phyloP scores from a whole-genome alignment of 495 filamentous ascomycete genomes.

The Aspergillus nanangensis region DNA sequence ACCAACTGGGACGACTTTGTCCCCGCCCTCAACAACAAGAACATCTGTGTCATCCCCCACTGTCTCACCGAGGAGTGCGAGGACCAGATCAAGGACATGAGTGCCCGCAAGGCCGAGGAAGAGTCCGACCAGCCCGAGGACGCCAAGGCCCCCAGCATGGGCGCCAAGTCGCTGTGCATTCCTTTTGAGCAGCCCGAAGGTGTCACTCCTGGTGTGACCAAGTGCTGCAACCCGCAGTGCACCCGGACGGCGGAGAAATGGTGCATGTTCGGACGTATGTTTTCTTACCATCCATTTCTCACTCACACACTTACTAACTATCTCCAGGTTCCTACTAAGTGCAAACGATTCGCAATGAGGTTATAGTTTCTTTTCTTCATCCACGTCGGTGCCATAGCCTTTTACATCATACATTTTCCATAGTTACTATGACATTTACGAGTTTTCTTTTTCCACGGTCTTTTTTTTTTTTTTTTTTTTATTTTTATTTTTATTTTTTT shows the following conservation, averaged over 20 bases:
- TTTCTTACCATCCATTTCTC: background rate
- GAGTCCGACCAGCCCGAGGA: conserved; percentile 66
- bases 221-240: conserved; percentile 88
- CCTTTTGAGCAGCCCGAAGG: conserved; percentile 92
- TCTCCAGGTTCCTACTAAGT: conserved; percentile 31
- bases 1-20: conserved; percentile 87
- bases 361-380: too few relatives aligned
- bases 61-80: conserved; percentile 81
- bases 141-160: conserved; percentile 84
- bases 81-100: conserved; percentile 88
- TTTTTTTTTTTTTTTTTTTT: background rate
- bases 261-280: conserved; percentile 77
- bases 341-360: too few relatives aligned
- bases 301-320: background rate
- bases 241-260: conserved; percentile 66
- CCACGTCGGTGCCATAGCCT: background rate
- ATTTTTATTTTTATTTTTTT: background rate
- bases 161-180: conserved; percentile 95
- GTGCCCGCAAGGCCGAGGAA: conserved; percentile 65
- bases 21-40: conserved; percentile 84
- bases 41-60: conserved; percentile 82
- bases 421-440: conserved; percentile 14
- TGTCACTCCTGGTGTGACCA: conserved; percentile 72
- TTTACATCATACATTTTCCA: conserved; percentile 1
- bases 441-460: conserved; percentile 5